Evolutionary conservation across 2,329 filamentous ascomycete species (phyloP), one percentile per base, ranked within the genome.

Genomic region (Tolypocladium endophyticum): DNA sequence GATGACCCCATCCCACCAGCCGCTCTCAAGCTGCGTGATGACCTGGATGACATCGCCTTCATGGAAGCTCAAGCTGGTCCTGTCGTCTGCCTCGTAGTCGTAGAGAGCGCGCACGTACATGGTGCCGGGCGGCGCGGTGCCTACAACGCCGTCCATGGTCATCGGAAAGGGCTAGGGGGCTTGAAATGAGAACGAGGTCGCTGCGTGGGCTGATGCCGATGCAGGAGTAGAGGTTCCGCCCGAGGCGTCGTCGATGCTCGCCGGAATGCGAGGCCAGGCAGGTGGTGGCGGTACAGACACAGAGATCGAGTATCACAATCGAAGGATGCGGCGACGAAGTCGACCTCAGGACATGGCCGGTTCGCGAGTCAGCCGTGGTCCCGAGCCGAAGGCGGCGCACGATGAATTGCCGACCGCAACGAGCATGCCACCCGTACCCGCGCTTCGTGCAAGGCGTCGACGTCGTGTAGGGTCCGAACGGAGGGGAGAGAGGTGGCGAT

Each of bases 1-100:
- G 72, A 99, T 96, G 59, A 99, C 91, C 56, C 94, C 94, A 77
- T 99, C 94, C 94, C 94, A 99, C 94, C 94, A 99, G 60, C 94
- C 94, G 69, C 92, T 97, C 74, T 99, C 94, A 60, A 97, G 82
- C 76, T 97, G 93, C 58, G 94, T 99, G 68, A 99, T 93, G 68
- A 99, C 94, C 77, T 97, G 93, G 69, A 99, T 99, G 66, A 97
- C 87, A 76, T 99, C 94, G 70, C 94, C 94, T 73, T 96, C 89
- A 68, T 91, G 90, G 75, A 99, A 99, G 76, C 92, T 97, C 72
- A 99, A 78, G 77, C 92, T 97, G 55, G 93, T 97, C 68, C 91
- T 87, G 76, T 99, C 94, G 77, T 99, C 93, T 70, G 94, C 91
- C 71, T 97, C 91, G 79, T 97, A 99, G 79, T 97, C 91, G 80